Evolutionary conservation across 164 flowering plant genomes (phyloP).

Genomic region (Magnolia officinalis): DNA sequence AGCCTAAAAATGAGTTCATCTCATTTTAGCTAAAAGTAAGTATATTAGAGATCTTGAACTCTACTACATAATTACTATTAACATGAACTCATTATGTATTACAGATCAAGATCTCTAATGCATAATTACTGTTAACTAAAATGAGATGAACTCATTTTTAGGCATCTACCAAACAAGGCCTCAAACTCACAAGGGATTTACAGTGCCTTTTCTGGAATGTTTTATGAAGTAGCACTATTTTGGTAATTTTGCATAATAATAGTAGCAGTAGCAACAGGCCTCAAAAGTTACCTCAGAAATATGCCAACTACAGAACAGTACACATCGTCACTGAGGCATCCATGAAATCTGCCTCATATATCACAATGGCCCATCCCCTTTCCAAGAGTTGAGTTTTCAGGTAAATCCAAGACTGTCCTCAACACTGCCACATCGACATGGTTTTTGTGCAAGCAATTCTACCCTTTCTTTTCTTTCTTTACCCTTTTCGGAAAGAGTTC

Average conservation of each 20-base stretch:
- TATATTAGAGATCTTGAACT: too few species aligned
- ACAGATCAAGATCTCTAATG: neutral
- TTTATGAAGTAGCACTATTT: neutral
- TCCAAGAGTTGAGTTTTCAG: neutral
- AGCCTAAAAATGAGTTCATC: too few species aligned
- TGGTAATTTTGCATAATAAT: neutral
- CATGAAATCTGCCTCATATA: neutral
- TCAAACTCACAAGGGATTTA: neutral
- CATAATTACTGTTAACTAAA: neutral
- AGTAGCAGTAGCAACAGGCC: neutral
- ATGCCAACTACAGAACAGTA: neutral
- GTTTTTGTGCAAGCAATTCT: neutral
- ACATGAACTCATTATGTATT: too few species aligned
- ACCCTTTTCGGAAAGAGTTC: constrained; percentile 45
- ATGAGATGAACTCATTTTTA: too few species aligned
- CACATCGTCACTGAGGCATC: neutral
- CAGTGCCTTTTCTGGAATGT: neutral
- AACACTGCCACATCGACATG: neutral
- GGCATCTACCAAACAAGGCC: neutral
- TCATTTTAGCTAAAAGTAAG: too few species aligned
- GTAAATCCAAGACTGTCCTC: neutral
- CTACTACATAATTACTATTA: too few species aligned
- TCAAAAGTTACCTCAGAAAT: neutral
- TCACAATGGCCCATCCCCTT: neutral
- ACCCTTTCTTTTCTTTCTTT: constrained; percentile 24